These are phyloP conservation scores for Hysterium pulicare DNA, from an alignment of 2,329 filamentous ascomycete species.

Conservation along the genomic window DNA sequence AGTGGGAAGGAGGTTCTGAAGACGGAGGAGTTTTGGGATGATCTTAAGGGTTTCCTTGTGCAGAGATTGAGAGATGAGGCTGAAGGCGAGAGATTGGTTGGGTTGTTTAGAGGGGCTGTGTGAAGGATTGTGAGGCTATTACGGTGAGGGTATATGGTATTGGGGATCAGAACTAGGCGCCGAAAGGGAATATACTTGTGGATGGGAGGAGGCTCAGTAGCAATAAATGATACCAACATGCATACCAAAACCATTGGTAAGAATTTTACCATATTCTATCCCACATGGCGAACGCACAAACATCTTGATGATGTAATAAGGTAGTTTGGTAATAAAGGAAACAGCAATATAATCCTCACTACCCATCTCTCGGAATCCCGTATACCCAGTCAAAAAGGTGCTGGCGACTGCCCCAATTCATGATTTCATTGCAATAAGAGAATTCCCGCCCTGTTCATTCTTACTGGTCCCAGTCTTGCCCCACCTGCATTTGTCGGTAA, in stretches of 20 bases:
- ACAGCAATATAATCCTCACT: background rate
- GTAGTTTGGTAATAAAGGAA: background rate
- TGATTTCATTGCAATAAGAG: background rate
- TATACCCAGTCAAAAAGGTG: background rate
- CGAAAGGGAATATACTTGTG: too few species aligned
- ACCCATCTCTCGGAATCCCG: background rate
- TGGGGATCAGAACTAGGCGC: background rate
- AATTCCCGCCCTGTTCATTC: background rate
- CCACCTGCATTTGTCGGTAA: background rate
- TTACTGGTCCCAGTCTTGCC: background rate
- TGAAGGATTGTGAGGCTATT: background rate
- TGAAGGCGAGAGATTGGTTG: conserved; percentile 62
- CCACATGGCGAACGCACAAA: conserved; percentile 8
- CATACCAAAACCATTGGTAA: too few species aligned
- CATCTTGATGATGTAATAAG: background rate
- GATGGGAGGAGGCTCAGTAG: background rate
- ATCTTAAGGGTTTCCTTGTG: conserved; percentile 75
- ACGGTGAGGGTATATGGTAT: background rate
- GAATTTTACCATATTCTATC: conserved; percentile 20
- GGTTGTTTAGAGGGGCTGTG: conserved; percentile 63
- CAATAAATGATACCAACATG: too few species aligned
- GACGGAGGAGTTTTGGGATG: conserved; percentile 78
- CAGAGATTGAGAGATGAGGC: conserved; percentile 71
- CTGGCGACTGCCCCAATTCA: background rate
- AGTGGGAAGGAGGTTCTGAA: conserved; percentile 60